Conservation (phyloP, 2,329 filamentous ascomycete species). For the Fusarium subglutinans region DNA sequence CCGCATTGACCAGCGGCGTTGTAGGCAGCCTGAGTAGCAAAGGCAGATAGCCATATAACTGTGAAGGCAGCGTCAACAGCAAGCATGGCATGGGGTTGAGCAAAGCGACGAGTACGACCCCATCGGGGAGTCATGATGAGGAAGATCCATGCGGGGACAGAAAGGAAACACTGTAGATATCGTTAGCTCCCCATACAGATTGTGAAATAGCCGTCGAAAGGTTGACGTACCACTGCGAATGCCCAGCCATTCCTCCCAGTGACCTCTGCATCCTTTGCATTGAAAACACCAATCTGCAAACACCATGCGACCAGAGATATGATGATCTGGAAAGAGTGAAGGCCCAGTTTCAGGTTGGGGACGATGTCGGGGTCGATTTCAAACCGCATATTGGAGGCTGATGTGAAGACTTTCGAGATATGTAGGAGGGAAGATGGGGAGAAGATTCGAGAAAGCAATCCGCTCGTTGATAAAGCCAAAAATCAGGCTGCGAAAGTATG, state of each 20-base stretch:
- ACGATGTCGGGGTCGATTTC: slow-evolving; percentile 65
- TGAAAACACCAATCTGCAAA: slow-evolving; percentile 69
- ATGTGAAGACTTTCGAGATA: neutral
- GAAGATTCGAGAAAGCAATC: neutral
- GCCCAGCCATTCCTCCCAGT: slow-evolving; percentile 70
- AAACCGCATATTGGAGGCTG: slow-evolving; percentile 53
- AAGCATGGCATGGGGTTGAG: slow-evolving; percentile 70
- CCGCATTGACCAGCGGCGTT: slow-evolving; percentile 67
- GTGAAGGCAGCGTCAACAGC: slow-evolving; percentile 65
- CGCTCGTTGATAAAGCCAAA: neutral
- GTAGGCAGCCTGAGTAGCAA: slow-evolving; percentile 71
- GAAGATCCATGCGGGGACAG: slow-evolving; percentile 71
- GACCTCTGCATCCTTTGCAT: slow-evolving; percentile 57
- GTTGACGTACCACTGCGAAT: slow-evolving; percentile 66
- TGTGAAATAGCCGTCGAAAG: neutral
- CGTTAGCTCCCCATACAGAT: slow-evolving; percentile 3
- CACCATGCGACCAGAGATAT: slow-evolving; percentile 66
- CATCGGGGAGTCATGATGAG: slow-evolving; percentile 72
- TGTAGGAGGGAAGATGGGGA: neutral
- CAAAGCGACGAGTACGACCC: slow-evolving; percentile 67
- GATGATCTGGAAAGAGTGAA: slow-evolving; percentile 66
- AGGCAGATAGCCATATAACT: slow-evolving; percentile 73
- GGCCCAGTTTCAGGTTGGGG: slow-evolving; percentile 64
- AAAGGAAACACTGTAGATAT: slow-evolving; percentile 68
- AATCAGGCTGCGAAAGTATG: slow-evolving; percentile 4